These are phyloP conservation scores for Penicillium steckii DNA, from an alignment of 495 filamentous ascomycete species.

Conservation along the genomic window DNA sequence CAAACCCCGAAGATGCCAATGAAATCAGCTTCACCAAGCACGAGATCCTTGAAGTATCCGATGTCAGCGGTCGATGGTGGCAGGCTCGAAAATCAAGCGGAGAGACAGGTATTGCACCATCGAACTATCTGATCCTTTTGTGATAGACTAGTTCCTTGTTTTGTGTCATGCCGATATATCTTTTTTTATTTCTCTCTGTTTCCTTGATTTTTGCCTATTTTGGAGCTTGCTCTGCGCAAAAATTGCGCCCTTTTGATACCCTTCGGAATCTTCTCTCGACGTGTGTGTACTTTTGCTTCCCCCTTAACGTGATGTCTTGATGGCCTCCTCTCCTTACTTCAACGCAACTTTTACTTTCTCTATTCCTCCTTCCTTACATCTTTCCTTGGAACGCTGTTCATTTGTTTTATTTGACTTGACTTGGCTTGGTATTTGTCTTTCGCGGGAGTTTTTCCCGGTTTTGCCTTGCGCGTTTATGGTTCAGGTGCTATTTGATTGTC, in stretches of 20 bases:
- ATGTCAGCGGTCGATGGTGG: constrained; percentile 98
- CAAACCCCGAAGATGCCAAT: constrained; percentile 96
- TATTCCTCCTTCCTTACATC: constrained; percentile 13
- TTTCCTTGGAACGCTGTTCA: constrained; percentile 17
- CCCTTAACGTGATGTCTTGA: constrained; percentile 47
- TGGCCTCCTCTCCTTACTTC: constrained; percentile 27
- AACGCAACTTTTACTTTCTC: constrained; percentile 10
- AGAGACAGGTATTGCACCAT: constrained; percentile 95
- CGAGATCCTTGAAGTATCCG: constrained; percentile 93
- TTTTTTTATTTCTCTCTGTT: constrained; percentile 25
- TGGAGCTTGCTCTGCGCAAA: constrained; percentile 25
- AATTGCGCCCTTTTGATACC: constrained; percentile 45
- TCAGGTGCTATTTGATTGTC: constrained; percentile 5
- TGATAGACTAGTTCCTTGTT: constrained; percentile 43
- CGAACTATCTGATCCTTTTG: constrained; percentile 96
- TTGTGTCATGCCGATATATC: constrained; percentile 21
- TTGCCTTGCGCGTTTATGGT: constrained; percentile 7
- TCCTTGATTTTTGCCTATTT: constrained; percentile 6
- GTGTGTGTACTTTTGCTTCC: constrained; percentile 34
- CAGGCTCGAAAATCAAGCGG: constrained; percentile 93
- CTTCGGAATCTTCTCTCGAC: constrained; percentile 44
- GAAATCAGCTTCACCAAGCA: constrained; percentile 97
- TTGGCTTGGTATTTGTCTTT: constrained; percentile 12
- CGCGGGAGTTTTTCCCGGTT: constrained; percentile 15
- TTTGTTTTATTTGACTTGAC: too few relatives aligned